Percentiles rank a stretch among this genome's conserved stretches.
phyloP scores from a whole-genome alignment of 1,284 basidiomycete genomes.

The Trametes versicolor region DNA sequence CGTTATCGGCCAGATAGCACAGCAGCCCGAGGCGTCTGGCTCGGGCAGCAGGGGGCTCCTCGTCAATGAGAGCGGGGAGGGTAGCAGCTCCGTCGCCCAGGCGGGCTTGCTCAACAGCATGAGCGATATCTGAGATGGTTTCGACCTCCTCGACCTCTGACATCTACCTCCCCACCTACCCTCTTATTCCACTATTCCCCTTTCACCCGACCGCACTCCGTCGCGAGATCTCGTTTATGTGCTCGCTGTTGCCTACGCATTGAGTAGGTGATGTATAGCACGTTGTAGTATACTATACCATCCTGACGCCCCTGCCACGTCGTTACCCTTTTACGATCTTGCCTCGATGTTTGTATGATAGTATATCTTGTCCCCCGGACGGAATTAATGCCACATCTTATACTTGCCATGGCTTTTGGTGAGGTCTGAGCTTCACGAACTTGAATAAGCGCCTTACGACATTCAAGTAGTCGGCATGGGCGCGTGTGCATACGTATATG shows the following conservation, averaged over 20 bases:
- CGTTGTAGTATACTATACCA: slow-evolving; percentile 13
- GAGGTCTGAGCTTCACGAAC: too few species aligned
- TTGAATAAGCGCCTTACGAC: too few species aligned
- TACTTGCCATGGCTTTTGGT: background rate
- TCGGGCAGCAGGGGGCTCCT: slow-evolving; percentile 44
- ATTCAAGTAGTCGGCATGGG: too few species aligned
- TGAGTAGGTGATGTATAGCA: background rate
- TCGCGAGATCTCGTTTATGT: background rate
- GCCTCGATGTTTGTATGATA: slow-evolving; percentile 18
- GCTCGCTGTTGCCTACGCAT: background rate
- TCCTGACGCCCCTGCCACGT: background rate
- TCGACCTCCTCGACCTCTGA: too few species aligned
- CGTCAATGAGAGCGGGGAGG: slow-evolving; percentile 55
- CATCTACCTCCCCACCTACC: background rate
- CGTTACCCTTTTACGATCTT: slow-evolving; percentile 16
- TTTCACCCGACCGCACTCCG: background rate
- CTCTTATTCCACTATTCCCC: background rate
- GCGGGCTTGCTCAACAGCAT: slow-evolving; percentile 65
- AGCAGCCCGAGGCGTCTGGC: slow-evolving; percentile 43
- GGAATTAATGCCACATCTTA: slow-evolving; percentile 20
- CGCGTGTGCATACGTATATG: too few species aligned
- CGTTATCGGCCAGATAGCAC: slow-evolving; percentile 59
- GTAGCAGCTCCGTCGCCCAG: slow-evolving; percentile 54
- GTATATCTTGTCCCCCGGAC: slow-evolving; percentile 6
- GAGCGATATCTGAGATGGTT: slow-evolving; percentile 40